Evolutionary conservation across 2,329 filamentous ascomycete genomes (phyloP), one percentile per base, ranked within the genome.

Genomic region (Apiospora saccharicola): DNA sequence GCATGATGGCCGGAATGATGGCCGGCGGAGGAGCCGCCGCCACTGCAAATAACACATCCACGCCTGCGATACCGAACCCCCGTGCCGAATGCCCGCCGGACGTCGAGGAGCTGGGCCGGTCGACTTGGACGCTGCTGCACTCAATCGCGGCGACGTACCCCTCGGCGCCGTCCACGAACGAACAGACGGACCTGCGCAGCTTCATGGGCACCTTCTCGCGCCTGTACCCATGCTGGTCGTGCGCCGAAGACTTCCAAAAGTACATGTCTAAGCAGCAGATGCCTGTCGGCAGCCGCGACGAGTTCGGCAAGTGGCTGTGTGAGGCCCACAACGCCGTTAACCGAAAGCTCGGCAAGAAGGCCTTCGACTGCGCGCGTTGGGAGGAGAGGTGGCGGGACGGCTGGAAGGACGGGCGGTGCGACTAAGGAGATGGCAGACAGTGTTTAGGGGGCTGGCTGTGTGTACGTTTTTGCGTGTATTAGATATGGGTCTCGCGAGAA

Each of bases 181-280:
- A 98, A 77, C 94, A 98, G 80, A 84, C 85, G 43, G 93, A 98
- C 77, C 92, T 97, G 77, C 86, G 87, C 71, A 87, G 90, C 70
- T 98, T 99, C 83, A 87, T 99, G 77, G 85, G 86, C 34, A 86
- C 95, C 2, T 97, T 99, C 81, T 91, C 93, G 37, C 93, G 92
- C 76, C 83, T 98, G 26, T 99, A 99, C 80, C 96, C 96, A 4
- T 99, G 96, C 86, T 98, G 95, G 94, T 90, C 93, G 3, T 99
- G 96, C 82, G 96, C 95, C 46, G 93, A 96, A 73, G 96, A 98
- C 80, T 98, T 99, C 82, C 92, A 92, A 81, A 81, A 81, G 0
- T 98, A 96, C 88, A 92, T 98, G 85, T 87, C 86, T 74, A 88
- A 88, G 74, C 93, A 95, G 75, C 89, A 90, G 79, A 91, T 96